phyloP scores from a whole-genome alignment of 2,329 filamentous ascomycete genomes.

The Microdochium paspali region DNA sequence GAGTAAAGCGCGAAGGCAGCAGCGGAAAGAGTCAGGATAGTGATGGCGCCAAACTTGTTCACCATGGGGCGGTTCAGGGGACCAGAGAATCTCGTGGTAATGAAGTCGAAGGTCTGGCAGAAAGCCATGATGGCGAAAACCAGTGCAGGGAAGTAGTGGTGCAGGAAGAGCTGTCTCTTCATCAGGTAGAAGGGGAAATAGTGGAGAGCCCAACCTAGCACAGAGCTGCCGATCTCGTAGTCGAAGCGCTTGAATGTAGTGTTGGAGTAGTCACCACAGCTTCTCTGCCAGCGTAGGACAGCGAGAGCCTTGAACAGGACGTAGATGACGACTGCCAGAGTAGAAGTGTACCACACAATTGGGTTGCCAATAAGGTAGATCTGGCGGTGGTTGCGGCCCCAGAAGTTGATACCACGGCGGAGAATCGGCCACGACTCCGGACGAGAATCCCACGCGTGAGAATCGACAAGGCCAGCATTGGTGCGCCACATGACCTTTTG shows the following conservation, averaged over 20 bases:
- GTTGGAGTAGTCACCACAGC: conserved; percentile 75
- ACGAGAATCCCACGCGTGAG: conserved; percentile 95
- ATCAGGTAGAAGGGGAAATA: conserved; percentile 99
- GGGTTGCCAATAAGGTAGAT: conserved; percentile 96
- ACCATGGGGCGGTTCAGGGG: conserved; percentile 62
- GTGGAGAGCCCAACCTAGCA: conserved; percentile 93
- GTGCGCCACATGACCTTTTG: conserved; percentile 99
- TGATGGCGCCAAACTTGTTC: conserved; percentile 63
- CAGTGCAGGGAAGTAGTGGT: conserved; percentile 95
- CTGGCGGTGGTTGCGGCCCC: conserved; percentile 88
- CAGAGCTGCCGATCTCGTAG: conserved; percentile 85
- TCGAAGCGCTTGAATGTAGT: conserved; percentile 91
- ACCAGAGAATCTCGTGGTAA: conserved; percentile 61
- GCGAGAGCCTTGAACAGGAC: conserved; percentile 78
- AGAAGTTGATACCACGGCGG: conserved; percentile 96
- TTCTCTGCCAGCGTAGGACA: conserved; percentile 88
- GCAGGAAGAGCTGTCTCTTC: conserved; percentile 94
- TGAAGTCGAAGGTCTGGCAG: conserved; percentile 82
- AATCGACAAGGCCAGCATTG: conserved; percentile 91
- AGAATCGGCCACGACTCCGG: conserved; percentile 90
- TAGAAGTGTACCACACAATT: conserved; percentile 88
- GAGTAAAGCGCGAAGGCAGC: conserved; percentile 77
- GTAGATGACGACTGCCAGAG: conserved; percentile 68
- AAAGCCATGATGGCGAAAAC: conserved; percentile 90
- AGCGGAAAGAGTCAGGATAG: conserved; percentile 66